Base-by-base conservation (phyloP, 148 eudicot genomes). In the Silene conica region DNA sequence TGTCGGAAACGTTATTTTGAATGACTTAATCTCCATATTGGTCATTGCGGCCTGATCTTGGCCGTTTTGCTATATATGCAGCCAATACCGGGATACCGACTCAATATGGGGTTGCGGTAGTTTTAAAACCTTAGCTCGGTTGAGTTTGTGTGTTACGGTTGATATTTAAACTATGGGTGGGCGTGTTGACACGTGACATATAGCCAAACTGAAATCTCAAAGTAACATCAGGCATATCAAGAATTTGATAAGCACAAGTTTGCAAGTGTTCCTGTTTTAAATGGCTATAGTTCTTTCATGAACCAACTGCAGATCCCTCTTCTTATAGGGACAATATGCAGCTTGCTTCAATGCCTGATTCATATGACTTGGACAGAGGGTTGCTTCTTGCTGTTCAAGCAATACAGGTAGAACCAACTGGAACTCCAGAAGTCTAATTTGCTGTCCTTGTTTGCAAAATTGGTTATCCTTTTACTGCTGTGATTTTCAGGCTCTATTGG, bases 281-380 rank as follows among this genome's bases (percentile, higher is more conserved):
- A 62, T 80, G 71, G 84, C 67, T 78, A 68, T 74, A 80, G 80
- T 85, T 82, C 79, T 87, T 83, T 87, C 90, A 87, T 92, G 87
- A 89, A 87, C 82, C 92, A 86, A 84, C 85, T 75, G 82, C 99
- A 95, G 99, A 90, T 77, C 88, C 90, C 75, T 85, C 86, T 78
- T 89, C 90, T 87, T 90, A 86, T 90, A 87, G 94, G 94, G 89
- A 83, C 78, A 80, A 82, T 73, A 86, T 90, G 80, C 93, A 85
- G 81, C 99, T 92, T 87, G 99, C 89, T 82, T 94, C 99, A 76
- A 92, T 95, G 96, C 96, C 96, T 80, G 99, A 95, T 81, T 95
- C 99, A 62, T 95, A 87, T 81, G 99, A 95, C 78, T 81, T 95
- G 70, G 99, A 95, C 76, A 89, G 99, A 80, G 96, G 99, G 71